Percentiles rank a stretch among this genome's conserved stretches.
These are phyloP conservation scores for Lagenaria siceraria DNA, from an alignment of 306 rosid species.

Conservation along the genomic window DNA sequence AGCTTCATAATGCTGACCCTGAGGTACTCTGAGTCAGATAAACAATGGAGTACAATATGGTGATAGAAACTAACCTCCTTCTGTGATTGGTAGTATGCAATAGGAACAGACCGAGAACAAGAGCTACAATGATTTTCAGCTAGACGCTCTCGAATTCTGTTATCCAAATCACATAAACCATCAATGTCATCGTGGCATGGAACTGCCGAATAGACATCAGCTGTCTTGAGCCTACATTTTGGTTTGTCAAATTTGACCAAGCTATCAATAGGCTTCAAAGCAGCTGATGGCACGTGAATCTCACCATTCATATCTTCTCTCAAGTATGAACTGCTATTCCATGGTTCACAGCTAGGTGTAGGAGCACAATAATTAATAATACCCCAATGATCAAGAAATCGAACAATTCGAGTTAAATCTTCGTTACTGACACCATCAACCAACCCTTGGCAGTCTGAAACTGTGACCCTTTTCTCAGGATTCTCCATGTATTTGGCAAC, in stretches of 20 bases:
- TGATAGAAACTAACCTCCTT: conserved; percentile 56
- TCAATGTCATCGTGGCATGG: conserved; percentile 25
- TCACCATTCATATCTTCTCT: conserved; percentile 80
- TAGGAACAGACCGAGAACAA: conserved; percentile 73
- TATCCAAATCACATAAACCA: conserved; percentile 48
- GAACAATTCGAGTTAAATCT: conserved; percentile 59
- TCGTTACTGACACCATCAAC: conserved; percentile 44
- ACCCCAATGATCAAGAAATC: conserved; percentile 99
- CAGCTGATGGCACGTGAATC: conserved; percentile 70
- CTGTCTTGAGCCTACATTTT: conserved; percentile 68
- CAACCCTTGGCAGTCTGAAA: conserved; percentile 55
- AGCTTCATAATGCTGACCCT: background rate
- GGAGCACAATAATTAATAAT: conserved; percentile 79
- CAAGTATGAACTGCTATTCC: conserved; percentile 37
- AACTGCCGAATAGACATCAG: conserved; percentile 45
- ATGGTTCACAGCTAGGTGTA: conserved; percentile 36
- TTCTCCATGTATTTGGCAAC: conserved; percentile 84
- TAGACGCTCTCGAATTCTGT: conserved; percentile 70
- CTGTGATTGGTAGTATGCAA: conserved; percentile 73
- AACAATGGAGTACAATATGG: conserved; percentile 3
- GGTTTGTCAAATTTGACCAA: conserved; percentile 88
- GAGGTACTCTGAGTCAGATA: background rate
- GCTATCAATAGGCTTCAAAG: conserved; percentile 80
- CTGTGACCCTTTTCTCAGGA: conserved; percentile 46
- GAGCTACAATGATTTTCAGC: conserved; percentile 80